Base-by-base conservation (phyloP, 1,284 basidiomycete species). In the Hemileia vastatrix region DNA sequence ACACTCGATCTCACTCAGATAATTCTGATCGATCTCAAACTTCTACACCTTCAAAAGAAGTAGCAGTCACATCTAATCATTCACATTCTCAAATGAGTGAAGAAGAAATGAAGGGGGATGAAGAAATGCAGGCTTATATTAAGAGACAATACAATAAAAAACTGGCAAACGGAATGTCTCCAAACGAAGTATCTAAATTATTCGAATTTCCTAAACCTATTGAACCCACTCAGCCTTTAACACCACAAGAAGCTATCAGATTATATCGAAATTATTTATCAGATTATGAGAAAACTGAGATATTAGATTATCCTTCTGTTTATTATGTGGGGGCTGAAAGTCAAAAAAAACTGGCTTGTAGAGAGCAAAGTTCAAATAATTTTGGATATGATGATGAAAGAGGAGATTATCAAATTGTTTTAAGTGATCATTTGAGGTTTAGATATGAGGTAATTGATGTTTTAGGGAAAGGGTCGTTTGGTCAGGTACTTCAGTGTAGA, bases 371-470 rank as follows among this genome's bases (percentile, higher is more conserved):
- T 1, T 83, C 84, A 15, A 94, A 93, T 77, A 99, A 99, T 76
- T 85, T 88, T 72, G 90, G 95, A 33, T 99, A 94, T 72, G 95
- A 99, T 74, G 95, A 99, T 75, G 95, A 99, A 51, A 86, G 95
- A 19, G 95, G 95, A 33, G 95, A 99, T 78, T 99, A 98, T 72
- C 83, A 87, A 6, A 85, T 98, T 57, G 84, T 95, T 66, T 83
- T 84, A 64, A 85, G 85, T 64, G 95, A 99, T 76, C 95, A 99
- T 77, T 82, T 99, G 55, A 88, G 88, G 43, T 99, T 89, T 77
- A 88, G 95, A 11, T 99, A 98, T 76, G 93, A 98, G 77, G 81
- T 98, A 63, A 81, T 91, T 57, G 89, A 88, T 69, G 86, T 89
- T 2, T 83, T 98, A 27, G 95, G 95, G 45, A 96, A 98, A 77